phyloP scores from a whole-genome alignment of 164 flowering plant species.

The Vitis labrusca region DNA sequence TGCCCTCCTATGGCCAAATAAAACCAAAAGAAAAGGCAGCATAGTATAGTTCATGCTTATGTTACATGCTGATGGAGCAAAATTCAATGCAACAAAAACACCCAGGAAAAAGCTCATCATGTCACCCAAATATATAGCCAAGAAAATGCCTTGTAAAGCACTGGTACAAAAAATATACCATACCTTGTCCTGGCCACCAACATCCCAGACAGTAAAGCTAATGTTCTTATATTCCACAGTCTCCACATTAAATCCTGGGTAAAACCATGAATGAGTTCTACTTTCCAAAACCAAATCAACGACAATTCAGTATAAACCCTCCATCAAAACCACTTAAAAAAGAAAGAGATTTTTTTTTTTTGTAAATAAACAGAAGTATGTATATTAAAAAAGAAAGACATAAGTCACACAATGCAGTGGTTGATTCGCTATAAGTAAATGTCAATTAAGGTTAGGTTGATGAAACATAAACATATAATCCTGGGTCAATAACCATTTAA shows the following conservation, averaged over 20 bases:
- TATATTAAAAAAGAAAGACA: too few species aligned
- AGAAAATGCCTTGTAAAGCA: background rate
- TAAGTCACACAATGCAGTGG: background rate
- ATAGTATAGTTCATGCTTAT: constrained; percentile 31
- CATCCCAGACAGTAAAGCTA: constrained; percentile 57
- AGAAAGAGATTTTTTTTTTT: too few species aligned
- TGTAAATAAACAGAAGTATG: too few species aligned
- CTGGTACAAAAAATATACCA: background rate
- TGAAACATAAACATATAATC: too few species aligned
- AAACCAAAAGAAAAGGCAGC: too few species aligned
- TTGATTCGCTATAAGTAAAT: background rate
- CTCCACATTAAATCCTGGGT: constrained; percentile 49
- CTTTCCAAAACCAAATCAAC: background rate
- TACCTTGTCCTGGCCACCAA: constrained; percentile 55
- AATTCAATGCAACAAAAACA: background rate
- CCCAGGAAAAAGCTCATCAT: background rate
- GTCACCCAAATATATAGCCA: background rate
- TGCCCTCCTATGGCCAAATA: background rate
- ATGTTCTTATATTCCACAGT: constrained; percentile 56
- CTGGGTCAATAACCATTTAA: too few species aligned
- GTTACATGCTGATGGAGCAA: constrained; percentile 27
- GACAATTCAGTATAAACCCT: too few species aligned
- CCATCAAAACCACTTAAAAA: too few species aligned
- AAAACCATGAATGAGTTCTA: background rate
- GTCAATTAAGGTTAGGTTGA: too few species aligned